Evolutionary conservation across 306 rosid genomes (phyloP).

Genomic region (Senna tora): DNA sequence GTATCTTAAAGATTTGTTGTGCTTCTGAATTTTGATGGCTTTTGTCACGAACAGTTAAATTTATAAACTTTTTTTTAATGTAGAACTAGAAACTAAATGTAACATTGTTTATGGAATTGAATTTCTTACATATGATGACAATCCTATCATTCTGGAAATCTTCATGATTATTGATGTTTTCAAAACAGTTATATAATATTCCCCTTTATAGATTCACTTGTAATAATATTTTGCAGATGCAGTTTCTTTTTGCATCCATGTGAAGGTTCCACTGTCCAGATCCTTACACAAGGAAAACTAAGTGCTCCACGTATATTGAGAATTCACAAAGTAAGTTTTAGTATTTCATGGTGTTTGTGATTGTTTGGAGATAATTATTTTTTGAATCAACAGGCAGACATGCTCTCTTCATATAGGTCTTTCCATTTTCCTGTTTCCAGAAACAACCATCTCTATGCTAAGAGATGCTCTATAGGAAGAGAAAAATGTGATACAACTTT

Average conservation of each 20-base stretch:
- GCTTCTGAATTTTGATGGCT: neutral
- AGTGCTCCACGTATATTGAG: slow-evolving; percentile 92
- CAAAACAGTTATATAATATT: slow-evolving; percentile 13
- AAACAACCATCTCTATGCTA: neutral
- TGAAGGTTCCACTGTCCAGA: slow-evolving; percentile 73
- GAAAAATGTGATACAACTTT: neutral
- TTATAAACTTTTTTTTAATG: slow-evolving; percentile 7
- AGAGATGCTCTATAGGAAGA: neutral
- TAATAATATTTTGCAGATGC: slow-evolving; percentile 60
- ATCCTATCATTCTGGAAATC: slow-evolving; percentile 15
- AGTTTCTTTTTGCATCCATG: slow-evolving; percentile 85
- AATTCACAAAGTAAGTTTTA: slow-evolving; percentile 70
- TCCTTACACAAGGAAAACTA: slow-evolving; percentile 79
- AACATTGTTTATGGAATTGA: slow-evolving; percentile 1
- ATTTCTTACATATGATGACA: slow-evolving; percentile 36
- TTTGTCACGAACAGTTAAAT: slow-evolving; percentile 15
- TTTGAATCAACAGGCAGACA: slow-evolving; percentile 27
- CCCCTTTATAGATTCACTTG: slow-evolving; percentile 23
- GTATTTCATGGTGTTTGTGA: slow-evolving; percentile 23
- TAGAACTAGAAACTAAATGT: neutral
- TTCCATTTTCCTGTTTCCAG: neutral
- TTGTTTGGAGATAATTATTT: slow-evolving; percentile 28
- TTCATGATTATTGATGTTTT: slow-evolving; percentile 15
- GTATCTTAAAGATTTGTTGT: slow-evolving; percentile 14
- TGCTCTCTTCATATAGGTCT: neutral